Conservation (phyloP, 192 early-diverging fungal species). For the Backusella tarrabulga region DNA sequence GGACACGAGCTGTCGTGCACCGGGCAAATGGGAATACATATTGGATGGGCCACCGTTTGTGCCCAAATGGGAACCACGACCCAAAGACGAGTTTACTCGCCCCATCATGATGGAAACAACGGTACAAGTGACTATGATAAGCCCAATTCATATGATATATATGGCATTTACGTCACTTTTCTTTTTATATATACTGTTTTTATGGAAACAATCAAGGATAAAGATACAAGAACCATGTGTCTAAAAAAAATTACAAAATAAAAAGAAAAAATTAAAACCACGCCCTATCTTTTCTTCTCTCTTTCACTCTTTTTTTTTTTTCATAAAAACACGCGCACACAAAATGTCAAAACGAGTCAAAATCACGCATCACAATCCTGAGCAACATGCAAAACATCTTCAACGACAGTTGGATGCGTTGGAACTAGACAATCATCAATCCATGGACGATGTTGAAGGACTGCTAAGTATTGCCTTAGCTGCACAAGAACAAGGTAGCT, state of each 20-base stretch:
- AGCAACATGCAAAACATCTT: conserved; percentile 37
- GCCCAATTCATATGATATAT: background rate
- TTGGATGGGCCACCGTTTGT: background rate
- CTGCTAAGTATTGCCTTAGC: conserved; percentile 45
- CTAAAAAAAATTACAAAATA: background rate
- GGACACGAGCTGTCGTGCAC: background rate
- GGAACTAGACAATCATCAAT: conserved; percentile 53
- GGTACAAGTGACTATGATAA: background rate
- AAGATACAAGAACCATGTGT: background rate
- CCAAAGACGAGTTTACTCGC: conserved; percentile 13
- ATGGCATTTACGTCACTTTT: background rate
- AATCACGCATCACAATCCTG: conserved; percentile 18
- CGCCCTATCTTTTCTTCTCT: too few species aligned
- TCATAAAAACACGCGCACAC: too few species aligned
- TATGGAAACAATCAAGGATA: background rate
- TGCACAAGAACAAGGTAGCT: conserved; percentile 37
- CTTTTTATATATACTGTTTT: background rate
- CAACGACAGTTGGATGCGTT: conserved; percentile 49
- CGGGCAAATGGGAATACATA: conserved; percentile 15
- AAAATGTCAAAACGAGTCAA: conserved; percentile 15
- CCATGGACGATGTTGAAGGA: conserved; percentile 50
- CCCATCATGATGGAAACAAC: background rate
- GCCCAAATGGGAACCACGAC: background rate
- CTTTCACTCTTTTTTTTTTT: background rate
- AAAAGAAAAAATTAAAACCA: background rate